Conservation (phyloP, 192 early-diverging fungal species). For the Phycomyces nitens region DNA sequence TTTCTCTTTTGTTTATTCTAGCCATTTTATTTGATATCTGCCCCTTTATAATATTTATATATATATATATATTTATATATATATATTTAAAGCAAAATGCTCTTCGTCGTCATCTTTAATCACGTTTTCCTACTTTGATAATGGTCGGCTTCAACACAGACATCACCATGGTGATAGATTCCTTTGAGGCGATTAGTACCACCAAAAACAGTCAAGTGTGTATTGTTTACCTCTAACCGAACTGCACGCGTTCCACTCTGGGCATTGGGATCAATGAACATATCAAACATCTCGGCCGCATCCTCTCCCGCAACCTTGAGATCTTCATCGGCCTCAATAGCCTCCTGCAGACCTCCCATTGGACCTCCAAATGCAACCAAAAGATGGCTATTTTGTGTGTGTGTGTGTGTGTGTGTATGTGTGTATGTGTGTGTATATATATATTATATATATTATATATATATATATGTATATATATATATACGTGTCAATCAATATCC, state of each 20-base stretch:
- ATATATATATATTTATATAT: background rate
- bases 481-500: background rate
- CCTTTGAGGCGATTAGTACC: background rate
- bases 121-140: conserved; percentile 14
- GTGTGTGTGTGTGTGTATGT: too few species aligned
- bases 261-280: conserved; percentile 55
- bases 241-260: conserved; percentile 57
- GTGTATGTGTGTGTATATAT: too few species aligned
- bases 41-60: background rate
- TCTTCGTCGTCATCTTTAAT: conserved; percentile 25
- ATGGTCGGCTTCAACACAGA: conserved; percentile 22
- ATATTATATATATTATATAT: too few species aligned
- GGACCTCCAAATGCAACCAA: conserved; percentile 68
- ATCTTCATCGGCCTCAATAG: conserved; percentile 60
- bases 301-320: conserved; percentile 52
- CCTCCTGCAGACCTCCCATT: conserved; percentile 55
- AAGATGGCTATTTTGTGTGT: conserved; percentile 43
- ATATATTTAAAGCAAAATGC: conserved; percentile 9
- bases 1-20: conserved; percentile 10
- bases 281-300: conserved; percentile 57
- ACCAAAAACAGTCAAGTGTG: background rate
- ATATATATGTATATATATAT: too few species aligned
- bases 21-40: background rate
- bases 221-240: conserved; percentile 48
- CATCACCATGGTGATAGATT: conserved; percentile 18